Evolutionary conservation across 2,329 filamentous ascomycete genomes (phyloP), one percentile per base, ranked within the genome.

Genomic region (Triangularia verruculosa): DNA sequence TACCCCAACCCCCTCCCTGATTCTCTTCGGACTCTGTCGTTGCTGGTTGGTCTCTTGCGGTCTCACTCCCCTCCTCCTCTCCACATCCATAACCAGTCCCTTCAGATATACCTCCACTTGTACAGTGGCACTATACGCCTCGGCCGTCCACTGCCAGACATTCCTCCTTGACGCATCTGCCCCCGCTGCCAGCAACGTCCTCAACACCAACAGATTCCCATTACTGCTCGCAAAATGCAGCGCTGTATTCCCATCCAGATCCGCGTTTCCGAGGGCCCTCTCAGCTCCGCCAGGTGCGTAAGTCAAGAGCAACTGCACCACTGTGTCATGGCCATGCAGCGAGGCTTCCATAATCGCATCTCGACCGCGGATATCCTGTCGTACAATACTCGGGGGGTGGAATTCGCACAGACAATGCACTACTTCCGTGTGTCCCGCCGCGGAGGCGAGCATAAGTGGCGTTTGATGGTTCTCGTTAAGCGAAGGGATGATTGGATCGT

Each of bases 91-190:
- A 4, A 95, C 87, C 61, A 96, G 77, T 13, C 86, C 86, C 76
- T 91, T 92, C 66, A 95, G 88, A 73, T 96, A 95, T 0, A 93
- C 89, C 76, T 96, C 92, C 1, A 91, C 91, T 73, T 92, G 89
- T 7, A 92, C 88, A 0, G 90, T 94, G 13, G 90, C 87, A 66
- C 88, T 91, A 75, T 96, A 96, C 17, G 89, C 86, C n/a, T 93
- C 83, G 0, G 93, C 89, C 1, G 88, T 93, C 91, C 92, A 96
- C 72, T 86, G 89, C 80, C 89, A 92, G 1, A 86, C 79, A 72
- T 96, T 96, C 69, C 83, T 82, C 61, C 85, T 86, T 61, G 89
- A 82, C 0, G 90, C 85, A 69, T 93, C 89, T 0, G 92, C 91
- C 11, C 92, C 92, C 0, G 90, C 91, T 2, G 89, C 87, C 12